Evolutionary conservation across 495 filamentous ascomycete genomes (phyloP).

Genomic region (Tuber aestivum): DNA sequence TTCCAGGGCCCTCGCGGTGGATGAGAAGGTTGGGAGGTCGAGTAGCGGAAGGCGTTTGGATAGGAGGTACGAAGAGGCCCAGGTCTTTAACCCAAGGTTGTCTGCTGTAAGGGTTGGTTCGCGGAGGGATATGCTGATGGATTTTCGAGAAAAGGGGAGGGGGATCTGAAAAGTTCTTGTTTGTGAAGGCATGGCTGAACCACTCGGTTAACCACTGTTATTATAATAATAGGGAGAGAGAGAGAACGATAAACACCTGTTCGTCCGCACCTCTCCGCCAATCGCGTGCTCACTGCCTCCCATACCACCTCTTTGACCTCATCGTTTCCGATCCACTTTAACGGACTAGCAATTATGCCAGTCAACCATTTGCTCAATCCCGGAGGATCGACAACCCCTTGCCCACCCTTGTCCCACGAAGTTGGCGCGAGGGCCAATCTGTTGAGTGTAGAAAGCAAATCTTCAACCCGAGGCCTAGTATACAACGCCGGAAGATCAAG

Average conservation of each 20-base stretch:
- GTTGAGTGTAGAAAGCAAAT: slow-evolving; percentile 44
- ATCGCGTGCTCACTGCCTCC: slow-evolving; percentile 67
- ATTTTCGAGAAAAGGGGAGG: slow-evolving; percentile 8
- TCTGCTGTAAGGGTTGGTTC: slow-evolving; percentile 84
- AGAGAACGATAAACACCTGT: slow-evolving; percentile 44
- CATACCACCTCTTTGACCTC: slow-evolving; percentile 67
- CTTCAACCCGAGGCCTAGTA: slow-evolving; percentile 44
- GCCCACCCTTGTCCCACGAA: slow-evolving; percentile 45
- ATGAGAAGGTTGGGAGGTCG: slow-evolving; percentile 4
- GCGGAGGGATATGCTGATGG: slow-evolving; percentile 59
- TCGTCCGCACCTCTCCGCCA: slow-evolving; percentile 79
- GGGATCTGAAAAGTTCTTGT: slow-evolving; percentile 69
- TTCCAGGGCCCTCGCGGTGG: slow-evolving; percentile 48
- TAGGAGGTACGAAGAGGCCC: slow-evolving; percentile 81
- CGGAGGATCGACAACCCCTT: slow-evolving; percentile 1
- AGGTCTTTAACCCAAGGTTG: slow-evolving; percentile 86
- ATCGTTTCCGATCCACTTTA: slow-evolving; percentile 70
- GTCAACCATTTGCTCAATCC: slow-evolving; percentile 50
- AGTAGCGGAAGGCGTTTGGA: slow-evolving; percentile 58
- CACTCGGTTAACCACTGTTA: background rate
- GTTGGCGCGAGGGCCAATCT: slow-evolving; percentile 44
- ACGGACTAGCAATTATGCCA: slow-evolving; percentile 63
- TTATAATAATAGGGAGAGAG: background rate
- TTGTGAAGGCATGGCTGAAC: slow-evolving; percentile 67
- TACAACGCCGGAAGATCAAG: slow-evolving; percentile 50